Percentiles rank a stretch among this genome's conserved stretches.
Evolutionary conservation across 176 grass and related monocot species (phyloP).

Genomic region (Musa schizocarpa): DNA sequence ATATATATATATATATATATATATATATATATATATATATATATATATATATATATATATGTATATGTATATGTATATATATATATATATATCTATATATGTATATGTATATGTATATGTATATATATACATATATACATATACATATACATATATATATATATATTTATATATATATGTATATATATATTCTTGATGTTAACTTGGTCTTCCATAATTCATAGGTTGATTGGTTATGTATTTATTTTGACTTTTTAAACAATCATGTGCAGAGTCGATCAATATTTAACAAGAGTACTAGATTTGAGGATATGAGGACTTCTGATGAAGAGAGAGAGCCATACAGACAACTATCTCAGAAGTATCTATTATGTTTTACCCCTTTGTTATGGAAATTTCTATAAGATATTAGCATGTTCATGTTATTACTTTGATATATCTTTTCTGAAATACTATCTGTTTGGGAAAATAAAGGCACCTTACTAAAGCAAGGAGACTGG

Average conservation of each 20-base stretch:
- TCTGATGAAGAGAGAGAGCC: constrained; percentile 66
- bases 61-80: no score
- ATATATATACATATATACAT: constrained; percentile 7
- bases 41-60: constrained; percentile 1
- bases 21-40: constrained; percentile 7
- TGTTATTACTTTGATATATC: constrained; percentile 10
- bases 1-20: no score
- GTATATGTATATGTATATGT: background rate
- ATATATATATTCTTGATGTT: constrained; percentile 10
- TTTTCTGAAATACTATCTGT: constrained; percentile 17
- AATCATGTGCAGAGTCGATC: constrained; percentile 59
- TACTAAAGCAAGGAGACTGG: constrained; percentile 47
- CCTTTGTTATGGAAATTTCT: background rate
- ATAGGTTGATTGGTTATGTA: background rate
- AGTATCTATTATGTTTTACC: constrained; percentile 31
- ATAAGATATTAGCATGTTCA: background rate
- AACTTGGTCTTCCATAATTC: background rate
- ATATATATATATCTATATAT: constrained; percentile 15
- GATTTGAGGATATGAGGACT: constrained; percentile 87
- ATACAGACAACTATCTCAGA: constrained; percentile 65
- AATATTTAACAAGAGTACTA: constrained; percentile 98
- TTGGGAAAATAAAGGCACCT: constrained; percentile 40
- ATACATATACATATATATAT: no score
- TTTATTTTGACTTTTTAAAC: constrained; percentile 15
- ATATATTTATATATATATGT: constrained; percentile 5